Base-by-base conservation (phyloP, 2,329 filamentous ascomycete genomes). In the Aspergillus sp. region DNA sequence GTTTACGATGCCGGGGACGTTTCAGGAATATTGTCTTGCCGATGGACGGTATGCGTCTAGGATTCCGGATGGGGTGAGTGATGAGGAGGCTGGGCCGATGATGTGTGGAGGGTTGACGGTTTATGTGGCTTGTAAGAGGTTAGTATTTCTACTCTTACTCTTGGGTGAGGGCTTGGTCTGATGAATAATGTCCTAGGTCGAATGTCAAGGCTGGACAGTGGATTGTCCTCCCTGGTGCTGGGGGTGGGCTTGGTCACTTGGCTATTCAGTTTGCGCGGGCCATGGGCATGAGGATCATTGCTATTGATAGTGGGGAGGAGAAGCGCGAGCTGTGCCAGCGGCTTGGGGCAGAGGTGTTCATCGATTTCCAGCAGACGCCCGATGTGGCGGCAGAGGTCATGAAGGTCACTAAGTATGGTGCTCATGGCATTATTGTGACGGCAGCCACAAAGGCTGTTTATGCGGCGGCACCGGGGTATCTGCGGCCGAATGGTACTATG, bases 361-460 rank as follows among this genome's bases (percentile, higher is more conserved):
- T 97, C 73, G 93, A 97, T 81, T 97, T 95, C 77, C 80, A 79
- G 57, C 87, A 80, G 58, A 87, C 85, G 72, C 86, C 88, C 76
- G 89, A 96, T 78, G 78, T 97, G 23, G 89, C 96, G 66, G 85
- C 86, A 68, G 91, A 95, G 66, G 92, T 97, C 64, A 91, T 92
- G 81, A 87, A 86, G 49, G 88, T 88, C 30, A 96, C 91, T 1
- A 78, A 85, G 39, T 91, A 94, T 69, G 94, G 93, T 54, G 92
- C 93, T 3, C 90, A 96, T 70, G 93, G 91, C 38, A 92, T 94
- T 62, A 82, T 97, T 66, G 83, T 96, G 50, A 86, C 97, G 60
- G 93, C 94, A 61, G 92, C 91, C 54, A 86, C 83, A 68, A 92
- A 96, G 85, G 91, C 89, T 82, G 93, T 93, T 54, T 97, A 97